Evolutionary conservation across 257 asterid genomes (phyloP).

Genomic region (Knoxia roxburghii): DNA sequence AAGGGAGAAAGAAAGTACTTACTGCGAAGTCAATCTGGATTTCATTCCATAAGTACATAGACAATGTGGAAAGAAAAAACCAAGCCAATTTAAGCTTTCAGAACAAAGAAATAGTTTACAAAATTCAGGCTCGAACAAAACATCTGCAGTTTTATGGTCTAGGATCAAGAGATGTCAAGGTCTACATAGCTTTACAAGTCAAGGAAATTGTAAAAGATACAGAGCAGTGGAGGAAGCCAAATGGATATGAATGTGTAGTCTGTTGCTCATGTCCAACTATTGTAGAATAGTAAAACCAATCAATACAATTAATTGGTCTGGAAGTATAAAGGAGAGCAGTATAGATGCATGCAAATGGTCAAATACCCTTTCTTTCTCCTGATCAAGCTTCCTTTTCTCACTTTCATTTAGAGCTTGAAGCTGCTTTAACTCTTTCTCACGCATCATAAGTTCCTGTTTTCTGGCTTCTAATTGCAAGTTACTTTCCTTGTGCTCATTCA

Average conservation of each 20-base stretch:
- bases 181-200: neutral
- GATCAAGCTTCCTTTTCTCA: conserved; percentile 53
- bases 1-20: neutral
- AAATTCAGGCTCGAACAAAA: neutral
- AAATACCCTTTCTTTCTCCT: conserved; percentile 53
- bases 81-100: too few relatives aligned
- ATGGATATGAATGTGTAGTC: neutral
- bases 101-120: neutral
- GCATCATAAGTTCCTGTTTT: conserved; percentile 43
- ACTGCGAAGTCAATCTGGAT: neutral
- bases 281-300: neutral
- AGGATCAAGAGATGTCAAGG: neutral
- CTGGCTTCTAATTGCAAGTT: conserved; percentile 47
- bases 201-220: neutral
- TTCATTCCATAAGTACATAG: neutral
- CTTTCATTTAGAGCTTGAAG: conserved; percentile 50
- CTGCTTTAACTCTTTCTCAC: conserved; percentile 47
- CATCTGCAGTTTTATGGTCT: neutral
- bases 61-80: neutral
- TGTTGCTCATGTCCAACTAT: neutral
- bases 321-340: neutral
- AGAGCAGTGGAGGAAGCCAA: neutral
- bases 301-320: neutral
- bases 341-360: conserved; percentile 4
- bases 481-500: conserved; percentile 46